A percentile compares a stretch with the other conserved stretches of the same genome.
Evolutionary conservation across 257 asterid genomes (phyloP).

Genomic region (Solanum gandarillasii): DNA sequence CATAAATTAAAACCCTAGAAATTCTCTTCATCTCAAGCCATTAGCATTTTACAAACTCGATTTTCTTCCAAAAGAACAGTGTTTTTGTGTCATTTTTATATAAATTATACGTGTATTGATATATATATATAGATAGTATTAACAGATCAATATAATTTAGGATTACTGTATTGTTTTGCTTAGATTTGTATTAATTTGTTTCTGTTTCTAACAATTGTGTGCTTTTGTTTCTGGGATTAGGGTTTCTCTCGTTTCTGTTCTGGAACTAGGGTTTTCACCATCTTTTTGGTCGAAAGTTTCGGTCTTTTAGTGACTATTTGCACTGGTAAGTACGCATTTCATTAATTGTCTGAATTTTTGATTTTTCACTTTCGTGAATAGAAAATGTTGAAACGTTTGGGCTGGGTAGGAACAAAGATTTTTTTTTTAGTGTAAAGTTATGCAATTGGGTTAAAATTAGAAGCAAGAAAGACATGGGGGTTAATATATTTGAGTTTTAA

Average conservation of each 20-base stretch:
- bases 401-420: too few species aligned
- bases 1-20: not conserved
- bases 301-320: not conserved
- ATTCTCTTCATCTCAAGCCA: not conserved
- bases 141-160: not conserved
- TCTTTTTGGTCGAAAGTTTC: not conserved
- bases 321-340: not conserved
- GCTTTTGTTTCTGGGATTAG: constrained; percentile 1
- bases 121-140: not conserved
- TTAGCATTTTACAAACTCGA: not conserved
- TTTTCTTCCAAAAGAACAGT: not conserved
- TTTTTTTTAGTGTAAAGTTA: not conserved
- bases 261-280: not conserved
- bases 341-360: not conserved
- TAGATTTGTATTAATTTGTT: not conserved
- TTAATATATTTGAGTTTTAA: not conserved
- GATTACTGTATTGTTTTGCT: not conserved
- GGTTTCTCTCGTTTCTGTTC: constrained; percentile 1
- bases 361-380: not conserved
- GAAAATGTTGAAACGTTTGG: not conserved
- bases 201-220: not conserved
- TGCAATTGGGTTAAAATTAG: not conserved
- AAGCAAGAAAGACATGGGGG: not conserved
- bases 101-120: not conserved
- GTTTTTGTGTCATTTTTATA: not conserved